phyloP scores from a whole-genome alignment of 139 green algal species.

The Nannochloris sp. region DNA sequence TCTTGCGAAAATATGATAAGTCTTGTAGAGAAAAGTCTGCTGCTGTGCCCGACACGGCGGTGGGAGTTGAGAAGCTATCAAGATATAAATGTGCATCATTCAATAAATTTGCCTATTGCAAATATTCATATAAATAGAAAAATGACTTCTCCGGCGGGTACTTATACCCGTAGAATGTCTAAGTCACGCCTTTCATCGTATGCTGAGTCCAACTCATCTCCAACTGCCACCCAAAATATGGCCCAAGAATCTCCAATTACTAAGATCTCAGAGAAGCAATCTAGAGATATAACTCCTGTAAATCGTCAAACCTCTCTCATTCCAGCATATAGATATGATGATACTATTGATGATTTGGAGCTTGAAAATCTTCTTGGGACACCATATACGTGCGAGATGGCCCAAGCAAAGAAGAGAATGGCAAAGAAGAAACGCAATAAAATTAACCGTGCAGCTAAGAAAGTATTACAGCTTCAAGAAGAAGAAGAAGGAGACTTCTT shows the following conservation, averaged over 20 bases:
- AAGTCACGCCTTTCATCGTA: background rate
- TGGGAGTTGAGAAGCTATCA: background rate
- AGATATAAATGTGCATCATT: background rate
- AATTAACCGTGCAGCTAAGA: too few species aligned
- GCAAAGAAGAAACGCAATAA: too few species aligned
- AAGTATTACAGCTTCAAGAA: too few species aligned
- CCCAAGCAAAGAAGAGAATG: too few species aligned
- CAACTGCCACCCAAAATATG: background rate
- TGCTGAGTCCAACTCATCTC: background rate
- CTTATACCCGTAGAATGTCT: background rate
- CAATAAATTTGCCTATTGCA: background rate
- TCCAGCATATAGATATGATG: background rate
- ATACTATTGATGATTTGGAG: background rate
- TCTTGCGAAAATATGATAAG: too few species aligned
- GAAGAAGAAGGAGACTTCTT: too few species aligned
- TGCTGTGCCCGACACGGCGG: too few species aligned
- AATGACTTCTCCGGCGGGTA: background rate
- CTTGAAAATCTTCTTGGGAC: background rate
- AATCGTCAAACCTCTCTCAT: background rate
- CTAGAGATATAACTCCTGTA: background rate
- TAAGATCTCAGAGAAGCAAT: background rate
- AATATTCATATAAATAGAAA: background rate
- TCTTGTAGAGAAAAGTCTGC: too few species aligned
- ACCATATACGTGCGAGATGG: too few species aligned
- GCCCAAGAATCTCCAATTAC: background rate